Evolutionary conservation across 306 rosid genomes (phyloP).

Genomic region (Boehmeria nivea): DNA sequence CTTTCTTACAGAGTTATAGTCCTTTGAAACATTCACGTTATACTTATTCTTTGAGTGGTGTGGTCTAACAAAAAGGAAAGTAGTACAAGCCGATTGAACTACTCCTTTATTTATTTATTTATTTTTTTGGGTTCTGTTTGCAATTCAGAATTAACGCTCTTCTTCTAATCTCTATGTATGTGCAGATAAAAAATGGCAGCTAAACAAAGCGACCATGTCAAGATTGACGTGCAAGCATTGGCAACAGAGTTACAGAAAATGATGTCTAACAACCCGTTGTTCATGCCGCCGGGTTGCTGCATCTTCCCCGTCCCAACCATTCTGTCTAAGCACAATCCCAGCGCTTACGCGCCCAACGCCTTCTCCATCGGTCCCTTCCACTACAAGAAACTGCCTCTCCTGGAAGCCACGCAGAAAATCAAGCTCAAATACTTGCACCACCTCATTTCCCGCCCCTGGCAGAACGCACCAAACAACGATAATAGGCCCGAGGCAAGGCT

Average conservation of each 20-base stretch:
- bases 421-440: constrained; percentile 3
- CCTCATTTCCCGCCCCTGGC: background rate
- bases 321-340: background rate
- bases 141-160: too few relatives aligned
- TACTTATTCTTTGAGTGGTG: too few relatives aligned
- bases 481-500: background rate
- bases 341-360: background rate
- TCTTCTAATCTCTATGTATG: too few relatives aligned
- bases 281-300: background rate
- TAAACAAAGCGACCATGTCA: background rate
- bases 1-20: too few relatives aligned
- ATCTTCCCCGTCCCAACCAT: constrained; percentile 6
- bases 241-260: background rate
- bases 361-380: constrained; percentile 4
- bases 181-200: background rate
- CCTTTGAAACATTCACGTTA: too few relatives aligned
- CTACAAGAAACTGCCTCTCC: background rate
- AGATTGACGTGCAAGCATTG: background rate
- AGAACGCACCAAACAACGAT: background rate
- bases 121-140: background rate
- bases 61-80: too few relatives aligned
- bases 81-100: too few relatives aligned
- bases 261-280: background rate
- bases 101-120: too few relatives aligned
- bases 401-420: constrained; percentile 7